A percentile compares a stretch with the other conserved stretches of the same genome.
These are phyloP conservation scores for Dothideomycetes sp. DNA, from an alignment of 2,329 filamentous ascomycete genomes.

Conservation along the genomic window DNA sequence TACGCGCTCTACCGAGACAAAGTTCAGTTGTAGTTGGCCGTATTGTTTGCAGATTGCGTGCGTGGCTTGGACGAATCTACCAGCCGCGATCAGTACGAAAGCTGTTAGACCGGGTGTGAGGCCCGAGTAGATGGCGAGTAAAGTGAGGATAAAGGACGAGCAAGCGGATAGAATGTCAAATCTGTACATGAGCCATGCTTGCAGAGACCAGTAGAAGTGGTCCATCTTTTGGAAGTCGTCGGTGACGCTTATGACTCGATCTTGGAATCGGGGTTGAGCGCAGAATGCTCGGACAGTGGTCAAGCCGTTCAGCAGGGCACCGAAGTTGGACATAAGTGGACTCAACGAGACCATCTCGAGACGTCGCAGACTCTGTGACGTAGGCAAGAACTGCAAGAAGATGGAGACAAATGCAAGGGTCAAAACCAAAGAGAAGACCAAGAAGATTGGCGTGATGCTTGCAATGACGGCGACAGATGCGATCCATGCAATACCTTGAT, in stretches of 20 bases:
- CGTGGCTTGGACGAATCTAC: conserved; percentile 59
- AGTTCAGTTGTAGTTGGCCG: conserved; percentile 81
- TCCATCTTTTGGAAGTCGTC: conserved; percentile 92
- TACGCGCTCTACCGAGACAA: conserved; percentile 80
- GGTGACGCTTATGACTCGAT: conserved; percentile 67
- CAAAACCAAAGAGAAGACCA: conserved; percentile 61
- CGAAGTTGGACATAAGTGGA: conserved; percentile 86
- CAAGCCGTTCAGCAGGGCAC: conserved; percentile 73
- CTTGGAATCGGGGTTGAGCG: conserved; percentile 70
- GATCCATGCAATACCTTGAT: conserved; percentile 57
- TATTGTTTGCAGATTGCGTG: conserved; percentile 70
- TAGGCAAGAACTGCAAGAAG: conserved; percentile 69
- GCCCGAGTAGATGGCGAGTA: conserved; percentile 65
- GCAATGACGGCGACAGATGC: conserved; percentile 70
- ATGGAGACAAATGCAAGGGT: conserved; percentile 61
- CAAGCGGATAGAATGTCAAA: conserved; percentile 64
- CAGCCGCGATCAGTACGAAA: conserved; percentile 69
- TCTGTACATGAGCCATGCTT: conserved; percentile 74
- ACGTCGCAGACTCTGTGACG: conserved; percentile 71
- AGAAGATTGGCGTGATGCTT: conserved; percentile 66
- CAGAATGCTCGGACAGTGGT: conserved; percentile 79
- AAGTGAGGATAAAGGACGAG: conserved; percentile 64
- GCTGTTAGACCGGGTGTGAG: conserved; percentile 71
- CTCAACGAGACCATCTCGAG: conserved; percentile 85
- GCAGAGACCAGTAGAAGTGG: conserved; percentile 85